Evolutionary conservation across 805 yeast species (phyloP).

Genomic region (Barnettozyma californica): DNA sequence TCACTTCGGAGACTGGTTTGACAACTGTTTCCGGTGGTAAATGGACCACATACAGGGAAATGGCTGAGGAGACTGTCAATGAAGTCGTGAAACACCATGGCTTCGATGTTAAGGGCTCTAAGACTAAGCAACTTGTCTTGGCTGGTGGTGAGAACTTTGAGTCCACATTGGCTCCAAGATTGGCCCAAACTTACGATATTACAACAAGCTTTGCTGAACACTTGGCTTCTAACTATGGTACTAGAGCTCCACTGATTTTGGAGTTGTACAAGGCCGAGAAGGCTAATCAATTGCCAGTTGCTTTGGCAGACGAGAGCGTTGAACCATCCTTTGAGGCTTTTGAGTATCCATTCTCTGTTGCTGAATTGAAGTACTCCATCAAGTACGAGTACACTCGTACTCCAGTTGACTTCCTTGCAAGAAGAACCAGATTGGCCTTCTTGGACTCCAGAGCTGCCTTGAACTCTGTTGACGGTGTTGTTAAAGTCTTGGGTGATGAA

Average conservation of each 20-base stretch:
- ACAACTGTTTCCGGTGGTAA: slow-evolving; percentile 94
- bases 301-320: slow-evolving; percentile 41
- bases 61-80: slow-evolving; percentile 93
- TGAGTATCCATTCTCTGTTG: slow-evolving; percentile 84
- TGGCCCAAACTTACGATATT: slow-evolving; percentile 72
- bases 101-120: slow-evolving; percentile 36
- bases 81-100: slow-evolving; percentile 51
- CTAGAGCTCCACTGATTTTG: slow-evolving; percentile 76
- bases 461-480: slow-evolving; percentile 76
- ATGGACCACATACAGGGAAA: slow-evolving; percentile 97
- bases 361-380: slow-evolving; percentile 80
- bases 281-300: slow-evolving; percentile 57
- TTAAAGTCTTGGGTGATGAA: slow-evolving; percentile 77
- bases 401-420: slow-evolving; percentile 83
- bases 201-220: slow-evolving; percentile 75
- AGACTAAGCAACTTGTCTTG: slow-evolving; percentile 44
- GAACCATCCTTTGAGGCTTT: slow-evolving; percentile 42
- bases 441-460: slow-evolving; percentile 82
- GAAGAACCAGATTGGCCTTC: slow-evolving; percentile 92
- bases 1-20: slow-evolving; percentile 67
- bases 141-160: slow-evolving; percentile 83
- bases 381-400: slow-evolving; percentile 82
- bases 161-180: slow-evolving; percentile 65
- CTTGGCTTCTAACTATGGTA: slow-evolving; percentile 83
- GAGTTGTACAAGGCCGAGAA: slow-evolving; percentile 46